These are phyloP conservation scores for Rhamnella rubrinervis DNA, from an alignment of 331 rosid species.

Conservation along the genomic window DNA sequence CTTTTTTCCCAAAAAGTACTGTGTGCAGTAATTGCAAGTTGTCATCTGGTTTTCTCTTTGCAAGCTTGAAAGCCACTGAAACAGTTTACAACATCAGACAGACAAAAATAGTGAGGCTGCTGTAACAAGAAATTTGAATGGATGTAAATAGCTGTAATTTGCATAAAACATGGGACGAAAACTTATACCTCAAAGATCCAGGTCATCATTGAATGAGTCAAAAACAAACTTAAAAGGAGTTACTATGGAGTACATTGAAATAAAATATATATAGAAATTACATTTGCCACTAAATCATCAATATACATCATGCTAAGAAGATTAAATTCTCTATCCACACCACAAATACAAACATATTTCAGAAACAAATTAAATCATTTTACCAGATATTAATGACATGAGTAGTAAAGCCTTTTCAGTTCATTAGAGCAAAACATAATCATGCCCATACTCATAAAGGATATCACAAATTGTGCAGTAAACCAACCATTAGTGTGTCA, in stretches of 20 bases:
- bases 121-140: constrained; percentile 19
- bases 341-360: not conserved
- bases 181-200: not conserved
- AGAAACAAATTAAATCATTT: no score
- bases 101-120: constrained; percentile 18
- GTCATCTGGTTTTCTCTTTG: constrained; percentile 93
- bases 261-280: not conserved
- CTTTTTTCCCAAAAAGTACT: constrained; percentile 79
- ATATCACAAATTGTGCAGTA: no score
- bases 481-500: no score
- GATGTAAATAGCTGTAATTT: constrained; percentile 11
- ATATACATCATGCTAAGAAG: no score
- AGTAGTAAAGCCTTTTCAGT: no score
- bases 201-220: not conserved
- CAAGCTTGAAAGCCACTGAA: constrained; percentile 92
- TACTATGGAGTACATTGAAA: not conserved
- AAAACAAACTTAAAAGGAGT: not conserved
- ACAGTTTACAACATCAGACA: constrained; percentile 40
- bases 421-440: no score
- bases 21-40: constrained; percentile 77
- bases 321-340: no score
- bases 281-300: not conserved
- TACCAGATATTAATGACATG: no score
- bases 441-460: no score
- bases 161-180: not conserved